Percentiles rank a stretch among this genome's conserved stretches.
Conservation (phyloP, 2,329 filamentous ascomycete genomes). For the Septoria linicola region DNA sequence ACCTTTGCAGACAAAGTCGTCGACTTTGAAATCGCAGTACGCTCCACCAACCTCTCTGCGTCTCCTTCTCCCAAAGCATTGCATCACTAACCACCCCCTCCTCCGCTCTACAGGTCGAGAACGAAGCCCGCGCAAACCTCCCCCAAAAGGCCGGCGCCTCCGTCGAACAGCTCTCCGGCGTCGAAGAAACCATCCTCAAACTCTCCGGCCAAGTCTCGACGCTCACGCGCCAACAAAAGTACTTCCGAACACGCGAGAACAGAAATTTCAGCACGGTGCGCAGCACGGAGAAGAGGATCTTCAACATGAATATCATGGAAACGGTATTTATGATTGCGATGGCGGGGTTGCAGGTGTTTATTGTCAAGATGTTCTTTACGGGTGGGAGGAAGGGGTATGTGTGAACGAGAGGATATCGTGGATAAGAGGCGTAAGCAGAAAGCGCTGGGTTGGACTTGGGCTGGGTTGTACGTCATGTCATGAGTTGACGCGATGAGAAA, state of each 20-base stretch:
- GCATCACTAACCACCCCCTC: neutral
- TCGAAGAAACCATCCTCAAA: constrained; percentile 95
- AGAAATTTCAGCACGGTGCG: constrained; percentile 97
- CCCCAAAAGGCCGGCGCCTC: constrained; percentile 85
- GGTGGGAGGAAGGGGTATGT: constrained; percentile 63
- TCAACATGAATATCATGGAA: constrained; percentile 96
- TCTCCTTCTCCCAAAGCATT: too few relatives aligned
- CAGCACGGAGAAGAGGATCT: constrained; percentile 92
- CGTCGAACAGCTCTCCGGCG: constrained; percentile 80
- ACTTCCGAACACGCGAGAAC: constrained; percentile 98
- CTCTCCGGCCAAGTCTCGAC: constrained; percentile 89
- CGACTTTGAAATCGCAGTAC: constrained; percentile 93
- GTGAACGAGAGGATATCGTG: neutral
- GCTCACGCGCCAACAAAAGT: constrained; percentile 96
- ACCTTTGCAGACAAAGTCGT: constrained; percentile 97
- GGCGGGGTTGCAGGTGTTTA: constrained; percentile 94
- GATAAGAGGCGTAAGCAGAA: too few relatives aligned
- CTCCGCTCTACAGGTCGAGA: constrained; percentile 67
- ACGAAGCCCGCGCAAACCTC: constrained; percentile 75
- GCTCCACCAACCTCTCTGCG: constrained; percentile 39
- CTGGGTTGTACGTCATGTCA: too few relatives aligned
- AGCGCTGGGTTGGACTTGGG: too few relatives aligned
- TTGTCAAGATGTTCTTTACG: constrained; percentile 99
- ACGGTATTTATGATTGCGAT: constrained; percentile 87
- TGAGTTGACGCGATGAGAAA: too few relatives aligned